Evolutionary conservation across 1,284 basidiomycete species (phyloP), one percentile per base, ranked within the genome.

Genomic region (Cryptococcus sp.): DNA sequence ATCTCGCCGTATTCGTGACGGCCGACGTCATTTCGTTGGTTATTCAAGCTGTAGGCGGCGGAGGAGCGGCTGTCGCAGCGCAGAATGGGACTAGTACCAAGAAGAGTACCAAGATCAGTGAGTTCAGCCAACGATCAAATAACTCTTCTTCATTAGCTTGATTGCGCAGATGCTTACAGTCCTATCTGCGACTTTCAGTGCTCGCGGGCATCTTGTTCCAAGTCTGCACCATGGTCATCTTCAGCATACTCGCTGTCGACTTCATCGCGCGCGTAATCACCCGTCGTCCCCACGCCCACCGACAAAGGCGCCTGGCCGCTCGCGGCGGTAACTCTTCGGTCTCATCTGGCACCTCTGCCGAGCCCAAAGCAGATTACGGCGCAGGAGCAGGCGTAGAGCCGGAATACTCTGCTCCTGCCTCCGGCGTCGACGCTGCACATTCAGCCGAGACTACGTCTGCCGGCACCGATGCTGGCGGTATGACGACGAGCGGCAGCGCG

Each of bases 1-100:
- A 77, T 58, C 66, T 77, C n/a, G 63, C 73, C 52, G 43, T 71
- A 40, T 78, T 79, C 51, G 55, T 77, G 49, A 55, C 62, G 17
- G 73, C 69, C 25, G 78, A 79, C 58, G 51, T 78, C 27, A 58
- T 76, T 40, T 69, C 71, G 0, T 64, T 80, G 10, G 66, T 74
- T 45, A 63, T 80, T 3, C 73, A 80, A 57, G 75, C 71, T 10
- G 62, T 75, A n/a, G 78, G 78, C 4, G 78, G 76, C 19, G 78
- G 70, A 0, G 62, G 67, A 35, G 71, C 71, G 0, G 70, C 67
- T 0, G 60, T 65, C 5, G 50, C 60, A 17, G 68, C 68, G 8
- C 41, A 66, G 45, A 55, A 61, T 27, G 58, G 57, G 20, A 53
- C 56, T 27, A 47, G 58, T 57, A 69, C 68, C 3, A 57, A 52